Percentiles rank a stretch among this genome's conserved stretches.
These are phyloP conservation scores for Drechslerella dactyloides DNA, from an alignment of 2,329 filamentous ascomycete genomes.

Conservation along the genomic window DNA sequence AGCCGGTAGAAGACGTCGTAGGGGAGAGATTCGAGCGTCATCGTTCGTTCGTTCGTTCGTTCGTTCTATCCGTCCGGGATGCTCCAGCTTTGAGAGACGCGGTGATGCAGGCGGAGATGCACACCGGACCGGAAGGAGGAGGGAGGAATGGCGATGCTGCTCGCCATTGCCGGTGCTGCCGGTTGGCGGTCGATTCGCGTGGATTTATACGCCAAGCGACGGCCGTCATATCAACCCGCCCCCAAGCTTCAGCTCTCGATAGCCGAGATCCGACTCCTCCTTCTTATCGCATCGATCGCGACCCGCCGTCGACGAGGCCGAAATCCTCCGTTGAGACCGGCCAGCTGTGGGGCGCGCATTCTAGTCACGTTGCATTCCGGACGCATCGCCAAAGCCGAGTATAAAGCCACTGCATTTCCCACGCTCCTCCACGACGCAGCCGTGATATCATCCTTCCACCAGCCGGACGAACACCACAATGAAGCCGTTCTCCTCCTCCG, in stretches of 20 bases:
- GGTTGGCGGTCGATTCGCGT: too few relatives aligned
- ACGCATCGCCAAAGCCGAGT: too few relatives aligned
- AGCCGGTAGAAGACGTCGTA: conserved; percentile 28
- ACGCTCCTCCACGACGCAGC: too few relatives aligned
- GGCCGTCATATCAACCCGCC: not conserved
- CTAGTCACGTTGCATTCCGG: too few relatives aligned
- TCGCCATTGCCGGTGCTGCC: too few relatives aligned
- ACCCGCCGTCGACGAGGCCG: conserved; percentile 1
- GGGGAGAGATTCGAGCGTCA: conserved; percentile 23
- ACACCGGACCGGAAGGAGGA: too few relatives aligned
- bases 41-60: not conserved
- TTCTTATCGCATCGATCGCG: not conserved
- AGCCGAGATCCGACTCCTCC: not conserved
- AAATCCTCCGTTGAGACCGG: conserved; percentile 7
- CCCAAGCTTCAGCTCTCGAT: not conserved
- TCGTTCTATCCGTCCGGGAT: too few relatives aligned
- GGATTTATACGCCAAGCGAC: too few relatives aligned
- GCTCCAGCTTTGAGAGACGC: too few relatives aligned
- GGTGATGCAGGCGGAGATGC: too few relatives aligned
- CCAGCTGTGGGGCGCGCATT: not conserved
- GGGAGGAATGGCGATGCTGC: too few relatives aligned
- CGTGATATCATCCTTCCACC: too few relatives aligned
- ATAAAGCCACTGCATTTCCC: not conserved
- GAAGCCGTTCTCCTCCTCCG: conserved; percentile 16
- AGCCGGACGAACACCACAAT: not conserved